Percentiles rank a stretch among this genome's conserved stretches.
These are phyloP conservation scores for Pseudocercospora macadamiae DNA, from an alignment of 2,329 filamentous ascomycete species.

Conservation along the genomic window DNA sequence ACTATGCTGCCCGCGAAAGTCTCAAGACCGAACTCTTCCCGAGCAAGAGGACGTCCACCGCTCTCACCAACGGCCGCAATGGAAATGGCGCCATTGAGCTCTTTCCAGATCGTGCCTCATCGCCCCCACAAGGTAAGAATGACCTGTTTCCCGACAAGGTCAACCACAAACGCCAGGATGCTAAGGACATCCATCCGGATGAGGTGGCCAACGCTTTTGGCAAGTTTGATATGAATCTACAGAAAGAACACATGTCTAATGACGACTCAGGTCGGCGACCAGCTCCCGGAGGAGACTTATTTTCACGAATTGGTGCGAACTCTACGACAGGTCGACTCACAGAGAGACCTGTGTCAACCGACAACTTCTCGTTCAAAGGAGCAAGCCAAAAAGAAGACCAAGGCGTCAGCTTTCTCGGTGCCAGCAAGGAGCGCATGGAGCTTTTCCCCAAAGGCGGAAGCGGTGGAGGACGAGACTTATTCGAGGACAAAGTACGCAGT, in stretches of 20 bases:
- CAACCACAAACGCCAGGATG: conserved; percentile 50
- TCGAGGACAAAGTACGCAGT: conserved; percentile 21
- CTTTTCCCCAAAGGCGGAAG: conserved; percentile 16
- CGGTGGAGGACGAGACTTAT: conserved; percentile 18
- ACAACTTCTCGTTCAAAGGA: conserved; percentile 41
- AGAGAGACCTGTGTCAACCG: conserved; percentile 20
- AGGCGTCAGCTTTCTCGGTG: conserved; percentile 38
- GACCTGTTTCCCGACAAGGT: conserved; percentile 45
- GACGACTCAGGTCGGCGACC: conserved; percentile 20
- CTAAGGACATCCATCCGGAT: conserved; percentile 40
- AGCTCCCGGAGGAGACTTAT: conserved; percentile 21
- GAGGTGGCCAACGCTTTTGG: conserved; percentile 31
- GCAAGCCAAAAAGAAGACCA: conserved; percentile 28
- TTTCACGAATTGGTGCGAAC: conserved; percentile 26
- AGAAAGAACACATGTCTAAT: conserved; percentile 18
- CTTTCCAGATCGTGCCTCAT: conserved; percentile 31
- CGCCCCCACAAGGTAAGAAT: conserved; percentile 16
- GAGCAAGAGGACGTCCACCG: conserved; percentile 26
- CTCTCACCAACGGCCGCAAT: conserved; percentile 19
- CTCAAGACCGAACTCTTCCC: conserved; percentile 47
- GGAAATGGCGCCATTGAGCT: conserved; percentile 25
- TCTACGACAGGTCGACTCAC: conserved; percentile 16
- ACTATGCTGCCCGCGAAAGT: conserved; percentile 29
- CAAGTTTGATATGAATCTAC: conserved; percentile 30
- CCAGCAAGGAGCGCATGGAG: conserved; percentile 26